Evolutionary conservation across 1,284 basidiomycete species (phyloP), one percentile per base, ranked within the genome.

Genomic region (Tylopilus sp.): DNA sequence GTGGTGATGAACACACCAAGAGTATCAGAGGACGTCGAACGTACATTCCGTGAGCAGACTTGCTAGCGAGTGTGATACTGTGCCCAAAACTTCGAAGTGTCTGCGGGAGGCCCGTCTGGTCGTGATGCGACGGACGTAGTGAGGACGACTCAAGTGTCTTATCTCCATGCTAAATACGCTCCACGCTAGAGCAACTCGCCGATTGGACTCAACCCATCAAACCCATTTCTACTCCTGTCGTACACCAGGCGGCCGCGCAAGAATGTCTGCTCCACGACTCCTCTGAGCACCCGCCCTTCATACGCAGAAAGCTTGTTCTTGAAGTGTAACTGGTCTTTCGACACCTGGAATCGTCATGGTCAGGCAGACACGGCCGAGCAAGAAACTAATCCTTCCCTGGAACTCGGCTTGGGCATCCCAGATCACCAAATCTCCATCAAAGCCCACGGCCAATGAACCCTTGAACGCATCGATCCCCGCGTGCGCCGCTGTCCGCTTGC

Each of bases 231-330:
- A 31, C 42, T 46, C 31, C 49, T 55, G 46, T 87, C 80, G 65
- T 86, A 95, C 0, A 84, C 78, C 38, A 86, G 67, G 34, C 65
- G 60, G 9, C 92, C 92, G 10, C 92, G 78, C 18, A 97, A 68
- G 64, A 81, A 91, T 0, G 91, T 92, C 66, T 84, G 73, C 54
- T 82, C 73, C 21, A 94, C 89, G 28, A 72, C 71, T 0, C 93
- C 93, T n/a, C 59, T 70, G 39, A 96, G 73, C 19, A 62, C 74
- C 61, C 80, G 71, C 6, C 91, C 92, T 56, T 89, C 78, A 63
- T 95, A 97, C 4, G 94, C 89, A 15, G 90, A 90, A 13, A 95
- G 64, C 68, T 94, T 95, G 73, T 97, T 96, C 74, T 92, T 95
- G 77, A 95, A 97, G 52, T 83, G 77, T 15, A 97, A 72, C 16